Conservation (phyloP, 2,329 filamentous ascomycete species). For the Beauveria bassiana region DNA sequence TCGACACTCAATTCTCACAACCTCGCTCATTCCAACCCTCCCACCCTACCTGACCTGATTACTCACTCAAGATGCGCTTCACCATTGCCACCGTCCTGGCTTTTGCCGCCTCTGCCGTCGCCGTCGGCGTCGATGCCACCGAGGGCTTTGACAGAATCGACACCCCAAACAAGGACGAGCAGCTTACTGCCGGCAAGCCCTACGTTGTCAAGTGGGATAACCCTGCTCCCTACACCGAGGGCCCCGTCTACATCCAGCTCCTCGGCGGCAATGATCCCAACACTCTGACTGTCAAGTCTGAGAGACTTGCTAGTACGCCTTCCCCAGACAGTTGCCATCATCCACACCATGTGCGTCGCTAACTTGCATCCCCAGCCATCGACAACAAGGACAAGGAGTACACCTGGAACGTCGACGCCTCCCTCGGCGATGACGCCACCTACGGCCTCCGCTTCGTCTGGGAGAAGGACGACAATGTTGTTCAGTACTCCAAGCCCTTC, state of each 20-base stretch:
- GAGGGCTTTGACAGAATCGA: conserved; percentile 48
- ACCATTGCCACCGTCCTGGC: conserved; percentile 43
- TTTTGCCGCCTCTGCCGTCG: conserved; percentile 41
- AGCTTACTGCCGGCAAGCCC: conserved; percentile 39
- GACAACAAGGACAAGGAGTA: conserved; percentile 36
- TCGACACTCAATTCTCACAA: neutral
- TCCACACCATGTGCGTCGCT: neutral
- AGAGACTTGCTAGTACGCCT: conserved; percentile 44
- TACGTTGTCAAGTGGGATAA: conserved; percentile 45
- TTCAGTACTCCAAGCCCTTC: conserved; percentile 60
- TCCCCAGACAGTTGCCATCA: neutral
- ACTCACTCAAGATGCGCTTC: conserved; percentile 45
- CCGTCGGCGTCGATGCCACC: conserved; percentile 33
- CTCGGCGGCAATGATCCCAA: conserved; percentile 41
- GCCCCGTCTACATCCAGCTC: conserved; percentile 44
- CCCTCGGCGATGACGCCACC: conserved; percentile 36
- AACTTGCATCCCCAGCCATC: conserved; percentile 20
- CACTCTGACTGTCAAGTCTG: conserved; percentile 31
- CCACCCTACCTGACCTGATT: neutral
- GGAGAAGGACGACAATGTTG: conserved; percentile 37
- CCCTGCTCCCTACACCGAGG: conserved; percentile 31
- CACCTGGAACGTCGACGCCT: conserved; percentile 42
- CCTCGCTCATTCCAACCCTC: neutral
- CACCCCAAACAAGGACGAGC: conserved; percentile 35
- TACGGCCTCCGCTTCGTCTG: conserved; percentile 52